Base-by-base conservation (phyloP, 2,329 filamentous ascomycete species). In the Colletotrichum phormii region DNA sequence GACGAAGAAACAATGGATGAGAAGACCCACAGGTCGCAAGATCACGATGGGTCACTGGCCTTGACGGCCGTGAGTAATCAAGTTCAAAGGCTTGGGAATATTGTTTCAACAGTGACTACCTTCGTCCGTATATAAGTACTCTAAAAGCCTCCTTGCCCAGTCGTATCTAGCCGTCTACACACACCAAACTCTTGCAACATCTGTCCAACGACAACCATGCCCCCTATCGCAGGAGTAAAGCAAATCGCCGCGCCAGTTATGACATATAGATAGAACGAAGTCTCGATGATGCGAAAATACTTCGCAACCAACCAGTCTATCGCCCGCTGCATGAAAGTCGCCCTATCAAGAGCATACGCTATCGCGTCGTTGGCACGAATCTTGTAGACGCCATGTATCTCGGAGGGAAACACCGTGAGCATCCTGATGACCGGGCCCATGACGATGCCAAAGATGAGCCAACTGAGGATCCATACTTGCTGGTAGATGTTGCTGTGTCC, bases 231-330 rank as follows among this genome's bases (percentile, higher is more conserved):
- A 11, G 70, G 70, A 4, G 65, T 70, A 9, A 72, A 70, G 15
- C 62, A 49, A 4, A 72, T 49, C 6, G 58, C 70, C 15, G 65
- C 65, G 4, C 70, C 70, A 37, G 70, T 53, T 0, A 55, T 31
- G 3, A 72, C 59, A 18, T 60, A 64, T 15, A 33, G 8, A 24
- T 72, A 72, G 26, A 72, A 72, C 4, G 65, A 72, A 1, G 65
- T 64, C 59, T 72, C 55, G 22, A 72, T 49, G 6, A 70, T 35
- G 35, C 65, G 61, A 15, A 72, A 72, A n/a, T 72, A 72, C n/a
- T 70, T 70, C 22, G 70, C 46, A 29, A 72, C 70, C 22, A 72
- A 26, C 70, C 70, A 72, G 66, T 72, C 70, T 55, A 72, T 70
- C 46, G n/a, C 59, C 7, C 70, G 54, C 33, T 72, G 53, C 59